Percentiles rank a stretch among this genome's conserved stretches.
Evolutionary conservation across 331 rosid genomes (phyloP).

Genomic region (Quercus lobata): DNA sequence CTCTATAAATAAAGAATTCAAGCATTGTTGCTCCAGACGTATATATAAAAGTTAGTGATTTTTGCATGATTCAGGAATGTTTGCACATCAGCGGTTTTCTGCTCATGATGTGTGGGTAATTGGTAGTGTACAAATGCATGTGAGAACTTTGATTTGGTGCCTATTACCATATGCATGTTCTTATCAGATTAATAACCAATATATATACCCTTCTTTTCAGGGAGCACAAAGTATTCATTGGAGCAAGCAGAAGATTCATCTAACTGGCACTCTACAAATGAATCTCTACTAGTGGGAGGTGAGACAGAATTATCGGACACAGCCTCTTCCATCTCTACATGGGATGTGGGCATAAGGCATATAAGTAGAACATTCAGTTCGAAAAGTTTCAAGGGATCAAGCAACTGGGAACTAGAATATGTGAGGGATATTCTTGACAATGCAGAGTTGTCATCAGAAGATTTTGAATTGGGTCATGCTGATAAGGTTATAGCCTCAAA

Average conservation of each 20-base stretch:
- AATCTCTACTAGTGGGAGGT: constrained; percentile 26
- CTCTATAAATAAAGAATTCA: not conserved
- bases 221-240: constrained; percentile 37
- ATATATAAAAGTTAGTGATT: not conserved
- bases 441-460: constrained; percentile 50
- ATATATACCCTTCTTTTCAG: constrained; percentile 37
- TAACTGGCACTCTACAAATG: constrained; percentile 29
- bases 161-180: not conserved
- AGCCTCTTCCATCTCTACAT: constrained; percentile 26
- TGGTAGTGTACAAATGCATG: not conserved
- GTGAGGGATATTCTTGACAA: constrained; percentile 48
- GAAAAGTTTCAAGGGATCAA: constrained; percentile 24
- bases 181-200: not conserved
- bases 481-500: constrained; percentile 38
- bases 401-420: constrained; percentile 58
- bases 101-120: not conserved
- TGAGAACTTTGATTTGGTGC: constrained; percentile 5
- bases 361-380: constrained; percentile 17
- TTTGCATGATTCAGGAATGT: not conserved
- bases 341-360: constrained; percentile 27
- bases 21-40: not conserved
- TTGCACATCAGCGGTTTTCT: not conserved
- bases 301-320: constrained; percentile 32
- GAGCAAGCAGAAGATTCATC: constrained; percentile 44
- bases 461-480: constrained; percentile 42